Conservation (phyloP, 441 rosid species). For the Populus hybrid region DNA sequence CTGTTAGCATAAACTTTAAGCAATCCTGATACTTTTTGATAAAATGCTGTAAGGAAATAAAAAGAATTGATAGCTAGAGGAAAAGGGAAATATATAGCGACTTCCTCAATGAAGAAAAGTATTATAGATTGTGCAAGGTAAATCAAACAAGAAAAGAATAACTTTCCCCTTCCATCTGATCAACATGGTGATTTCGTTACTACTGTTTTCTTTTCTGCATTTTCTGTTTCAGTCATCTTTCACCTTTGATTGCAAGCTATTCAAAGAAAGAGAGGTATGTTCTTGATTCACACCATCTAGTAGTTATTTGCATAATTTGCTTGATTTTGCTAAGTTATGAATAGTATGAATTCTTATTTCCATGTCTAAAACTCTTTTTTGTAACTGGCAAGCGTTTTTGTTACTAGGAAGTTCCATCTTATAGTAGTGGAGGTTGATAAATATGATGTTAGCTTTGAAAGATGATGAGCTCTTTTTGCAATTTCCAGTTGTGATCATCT, state of each 20-base stretch:
- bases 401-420: background rate
- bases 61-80: background rate
- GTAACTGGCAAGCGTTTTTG: no score
- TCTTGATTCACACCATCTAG: background rate
- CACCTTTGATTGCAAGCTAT: background rate
- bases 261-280: background rate
- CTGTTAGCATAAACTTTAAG: background rate
- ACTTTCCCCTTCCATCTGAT: background rate
- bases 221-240: background rate
- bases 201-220: background rate
- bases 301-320: background rate
- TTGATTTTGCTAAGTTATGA: background rate
- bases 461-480: background rate
- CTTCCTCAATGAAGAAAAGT: background rate
- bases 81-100: background rate
- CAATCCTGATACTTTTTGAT: background rate
- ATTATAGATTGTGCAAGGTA: background rate
- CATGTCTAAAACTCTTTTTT: no score
- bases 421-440: background rate
- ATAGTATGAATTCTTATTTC: background rate
- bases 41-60: background rate
- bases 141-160: background rate
- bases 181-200: background rate
- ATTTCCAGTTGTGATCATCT: background rate
- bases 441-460: background rate